A percentile compares a stretch with the other conserved stretches of the same genome.
Conservation (phyloP, 2,329 filamentous ascomycete genomes). For the Cladophialophora chaetospira region DNA sequence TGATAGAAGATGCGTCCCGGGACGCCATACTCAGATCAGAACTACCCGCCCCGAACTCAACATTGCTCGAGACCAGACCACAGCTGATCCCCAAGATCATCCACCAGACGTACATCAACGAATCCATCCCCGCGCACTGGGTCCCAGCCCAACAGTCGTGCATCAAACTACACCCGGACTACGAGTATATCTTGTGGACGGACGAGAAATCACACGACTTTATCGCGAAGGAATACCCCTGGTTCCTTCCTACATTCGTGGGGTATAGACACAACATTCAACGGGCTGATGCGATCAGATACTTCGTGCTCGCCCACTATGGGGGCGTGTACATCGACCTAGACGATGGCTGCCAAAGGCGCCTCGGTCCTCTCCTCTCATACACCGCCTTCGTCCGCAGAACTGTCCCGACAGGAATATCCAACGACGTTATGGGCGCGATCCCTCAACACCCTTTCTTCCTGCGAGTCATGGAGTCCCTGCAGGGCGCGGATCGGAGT, state of each 20-base stretch:
- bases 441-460: conserved; percentile 75
- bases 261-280: conserved; percentile 75
- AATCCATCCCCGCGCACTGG: conserved; percentile 69
- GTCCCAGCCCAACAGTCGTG: conserved; percentile 66
- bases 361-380: conserved; percentile 66
- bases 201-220: conserved; percentile 70
- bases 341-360: conserved; percentile 71
- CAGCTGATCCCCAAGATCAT: conserved; percentile 75
- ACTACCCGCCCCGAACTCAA: conserved; percentile 65
- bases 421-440: conserved; percentile 77
- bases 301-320: conserved; percentile 75
- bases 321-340: conserved; percentile 82
- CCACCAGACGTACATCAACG: conserved; percentile 74
- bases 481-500: conserved; percentile 68
- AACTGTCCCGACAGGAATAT: conserved; percentile 75
- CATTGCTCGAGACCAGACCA: conserved; percentile 56
- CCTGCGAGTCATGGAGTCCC: conserved; percentile 65
- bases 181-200: conserved; percentile 79
- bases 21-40: conserved; percentile 69
- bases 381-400: conserved; percentile 72
- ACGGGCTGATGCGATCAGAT: conserved; percentile 75
- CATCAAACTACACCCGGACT: conserved; percentile 67
- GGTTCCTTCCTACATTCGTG: conserved; percentile 75
- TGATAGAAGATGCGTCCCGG: conserved; percentile 66
- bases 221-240: conserved; percentile 72